Evolutionary conservation across 1,139 yeast species (phyloP).

Genomic region (Diutina scorzettiae): DNA sequence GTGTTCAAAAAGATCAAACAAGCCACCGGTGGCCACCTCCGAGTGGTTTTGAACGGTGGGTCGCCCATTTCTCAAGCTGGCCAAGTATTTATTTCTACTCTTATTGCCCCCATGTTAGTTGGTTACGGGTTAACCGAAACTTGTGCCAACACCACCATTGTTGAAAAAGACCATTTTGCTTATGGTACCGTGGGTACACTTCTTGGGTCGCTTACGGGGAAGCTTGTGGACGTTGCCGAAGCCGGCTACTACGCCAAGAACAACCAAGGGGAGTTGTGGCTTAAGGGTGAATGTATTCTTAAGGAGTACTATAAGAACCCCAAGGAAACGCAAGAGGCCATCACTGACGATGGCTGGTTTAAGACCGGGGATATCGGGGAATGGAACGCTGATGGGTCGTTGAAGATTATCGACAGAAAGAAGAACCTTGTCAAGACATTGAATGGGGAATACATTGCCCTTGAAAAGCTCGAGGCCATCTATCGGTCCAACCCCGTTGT

Average conservation of each 20-base stretch:
- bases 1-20: slow-evolving; percentile 82
- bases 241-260: slow-evolving; percentile 87
- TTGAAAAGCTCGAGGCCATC: slow-evolving; percentile 78
- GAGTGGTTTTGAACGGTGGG: slow-evolving; percentile 79
- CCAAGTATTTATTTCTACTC: slow-evolving; percentile 67
- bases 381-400: slow-evolving; percentile 73
- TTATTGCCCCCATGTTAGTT: slow-evolving; percentile 79
- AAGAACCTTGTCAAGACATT: slow-evolving; percentile 92
- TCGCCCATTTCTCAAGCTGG: slow-evolving; percentile 82
- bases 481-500: slow-evolving; percentile 80
- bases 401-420: slow-evolving; percentile 83
- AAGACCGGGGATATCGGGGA: slow-evolving; percentile 95
- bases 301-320: slow-evolving; percentile 75
- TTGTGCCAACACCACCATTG: slow-evolving; percentile 73
- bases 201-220: slow-evolving; percentile 73
- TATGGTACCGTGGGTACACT: slow-evolving; percentile 73
- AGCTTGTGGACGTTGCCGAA: slow-evolving; percentile 84
- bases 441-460: slow-evolving; percentile 96
- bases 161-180: slow-evolving; percentile 54
- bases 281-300: slow-evolving; percentile 64
- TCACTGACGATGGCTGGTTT: slow-evolving; percentile 87
- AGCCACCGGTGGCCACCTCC: slow-evolving; percentile 89
- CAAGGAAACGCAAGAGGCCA: slow-evolving; percentile 67
- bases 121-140: slow-evolving; percentile 98
- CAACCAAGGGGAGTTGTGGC: slow-evolving; percentile 85